Base-by-base conservation (phyloP, 306 rosid species). In the Hylodesmum podocarpum region DNA sequence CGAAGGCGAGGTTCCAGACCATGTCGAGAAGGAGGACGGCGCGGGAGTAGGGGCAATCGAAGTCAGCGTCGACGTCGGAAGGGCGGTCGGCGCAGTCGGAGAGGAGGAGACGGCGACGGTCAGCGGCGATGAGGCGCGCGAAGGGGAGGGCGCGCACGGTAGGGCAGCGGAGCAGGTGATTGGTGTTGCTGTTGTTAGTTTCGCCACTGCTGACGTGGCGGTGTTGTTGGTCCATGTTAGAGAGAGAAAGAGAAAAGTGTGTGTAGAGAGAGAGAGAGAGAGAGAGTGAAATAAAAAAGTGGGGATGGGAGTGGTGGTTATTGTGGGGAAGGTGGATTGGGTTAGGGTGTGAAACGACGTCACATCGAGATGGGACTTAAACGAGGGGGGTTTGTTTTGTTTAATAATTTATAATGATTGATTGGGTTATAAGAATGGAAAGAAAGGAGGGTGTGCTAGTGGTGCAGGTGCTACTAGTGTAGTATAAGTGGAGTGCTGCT, bases 1-100 rank as follows among this genome's bases (percentile, higher is more conserved):
- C 91, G 78, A 92, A 92, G 16, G 93, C 86, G 21, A 92, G 73
- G 83, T 89, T 89, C 95, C 97, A 91, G 1, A 87, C 87, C 36
- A 89, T 77, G 84, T 92, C 97, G 15, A 90, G 81, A 24, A 92
- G 83, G 59, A 90, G 47, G 18, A 89, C 74, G 14, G 97, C 85
- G 81, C 81, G 84, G 28, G 89, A 87, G 66, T 84, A 88, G 16
- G 75, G 77, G 62, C 86, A 84, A 0, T 49, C 76, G 3, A 6
- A 83, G 4, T 72, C 84, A 1, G 58, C 84, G 0, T 75, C 86
- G 22, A 44, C 78, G 55, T 73, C 83, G 33, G 82, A 75, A 29
- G 72, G 81, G 34, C 33, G 47, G 27, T 84, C 80, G 18, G 66
- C 41, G 25, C 85, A 77, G 47, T 82, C 86, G 3, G 83, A 81